Percentiles rank a stretch among this genome's conserved stretches.
Conservation (phyloP, 768 basidiomycete species). For the Coprinellus aureogranulatus region DNA sequence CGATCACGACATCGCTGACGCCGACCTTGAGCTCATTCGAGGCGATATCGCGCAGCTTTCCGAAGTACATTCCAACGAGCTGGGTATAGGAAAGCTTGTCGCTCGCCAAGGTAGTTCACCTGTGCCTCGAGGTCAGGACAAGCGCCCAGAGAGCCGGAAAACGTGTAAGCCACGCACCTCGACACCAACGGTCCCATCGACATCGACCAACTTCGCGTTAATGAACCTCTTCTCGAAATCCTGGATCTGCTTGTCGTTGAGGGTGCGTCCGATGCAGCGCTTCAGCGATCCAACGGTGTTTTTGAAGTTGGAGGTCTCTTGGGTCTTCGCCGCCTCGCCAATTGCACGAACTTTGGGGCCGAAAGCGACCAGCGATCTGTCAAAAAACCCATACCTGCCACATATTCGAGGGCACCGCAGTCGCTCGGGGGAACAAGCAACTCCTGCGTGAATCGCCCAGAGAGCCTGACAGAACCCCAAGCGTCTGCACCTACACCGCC, state of each 20-base stretch:
- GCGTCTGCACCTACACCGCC: too few relatives aligned
- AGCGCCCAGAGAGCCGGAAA: not conserved
- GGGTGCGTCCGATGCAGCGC: slow-evolving; percentile 80
- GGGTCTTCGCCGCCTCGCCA: slow-evolving; percentile 95
- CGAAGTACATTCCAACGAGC: slow-evolving; percentile 87
- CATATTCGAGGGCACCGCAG: too few relatives aligned
- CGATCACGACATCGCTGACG: slow-evolving; percentile 91
- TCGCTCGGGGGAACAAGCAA: too few relatives aligned
- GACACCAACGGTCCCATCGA: slow-evolving; percentile 76
- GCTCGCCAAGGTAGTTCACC: slow-evolving; percentile 90
- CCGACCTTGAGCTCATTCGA: slow-evolving; percentile 78
- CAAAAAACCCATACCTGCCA: too few relatives aligned
- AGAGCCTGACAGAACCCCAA: too few relatives aligned
- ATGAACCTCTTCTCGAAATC: slow-evolving; percentile 88
- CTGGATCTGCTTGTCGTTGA: slow-evolving; percentile 78
- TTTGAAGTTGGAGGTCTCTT: slow-evolving; percentile 96
- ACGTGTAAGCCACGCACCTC: slow-evolving; percentile 55
- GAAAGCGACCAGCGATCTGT: slow-evolving; percentile 91
- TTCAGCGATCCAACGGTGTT: slow-evolving; percentile 95
- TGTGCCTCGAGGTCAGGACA: slow-evolving; percentile 30
- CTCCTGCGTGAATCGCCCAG: too few relatives aligned
- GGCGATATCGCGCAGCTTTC: slow-evolving; percentile 87
- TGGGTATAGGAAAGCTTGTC: slow-evolving; percentile 83
- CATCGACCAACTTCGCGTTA: slow-evolving; percentile 83
- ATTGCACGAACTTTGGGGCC: slow-evolving; percentile 87